A percentile compares a stretch with the other conserved stretches of the same genome.
Evolutionary conservation across 2,329 filamentous ascomycete genomes (phyloP).

Genomic region (Colletotrichum sp.): DNA sequence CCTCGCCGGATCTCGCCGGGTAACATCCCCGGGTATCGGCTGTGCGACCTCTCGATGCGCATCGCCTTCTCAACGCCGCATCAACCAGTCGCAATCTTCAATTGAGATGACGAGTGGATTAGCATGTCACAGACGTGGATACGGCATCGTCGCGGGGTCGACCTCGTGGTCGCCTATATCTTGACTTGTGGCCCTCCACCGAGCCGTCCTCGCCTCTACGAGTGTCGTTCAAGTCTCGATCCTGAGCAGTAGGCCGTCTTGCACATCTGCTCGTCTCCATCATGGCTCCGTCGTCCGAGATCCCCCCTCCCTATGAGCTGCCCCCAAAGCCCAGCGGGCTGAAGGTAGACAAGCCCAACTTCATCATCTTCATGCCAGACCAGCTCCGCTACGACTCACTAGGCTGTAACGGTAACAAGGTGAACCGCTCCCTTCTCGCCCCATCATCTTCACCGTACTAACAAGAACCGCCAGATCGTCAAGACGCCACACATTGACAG

Average conservation of each 20-base stretch:
- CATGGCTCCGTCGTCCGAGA: background rate
- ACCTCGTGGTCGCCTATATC: background rate
- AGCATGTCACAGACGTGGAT: background rate
- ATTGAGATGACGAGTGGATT: background rate
- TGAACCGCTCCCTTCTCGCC: background rate
- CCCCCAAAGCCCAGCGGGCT: constrained; percentile 18
- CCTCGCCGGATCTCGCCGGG: background rate
- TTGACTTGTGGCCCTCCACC: background rate
- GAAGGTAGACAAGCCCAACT: constrained; percentile 32
- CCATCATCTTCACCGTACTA: background rate
- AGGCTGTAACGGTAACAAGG: constrained; percentile 33
- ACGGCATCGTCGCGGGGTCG: background rate
- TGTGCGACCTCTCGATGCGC: background rate
- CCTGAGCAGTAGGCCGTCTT: background rate
- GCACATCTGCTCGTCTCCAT: background rate
- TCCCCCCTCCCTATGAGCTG: constrained; percentile 1
- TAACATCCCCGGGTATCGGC: constrained; percentile 4
- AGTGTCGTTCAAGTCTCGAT: background rate
- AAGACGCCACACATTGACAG: constrained; percentile 47
- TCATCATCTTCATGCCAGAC: constrained; percentile 52
- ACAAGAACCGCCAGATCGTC: constrained; percentile 18
- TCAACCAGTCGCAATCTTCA: background rate
- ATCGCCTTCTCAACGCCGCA: background rate
- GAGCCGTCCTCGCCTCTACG: background rate
- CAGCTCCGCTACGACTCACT: constrained; percentile 51